Evolutionary conservation across 108 stramenopile species (phyloP), one percentile per base, ranked within the genome.

Genomic region (Stephanodiscus triporus): DNA sequence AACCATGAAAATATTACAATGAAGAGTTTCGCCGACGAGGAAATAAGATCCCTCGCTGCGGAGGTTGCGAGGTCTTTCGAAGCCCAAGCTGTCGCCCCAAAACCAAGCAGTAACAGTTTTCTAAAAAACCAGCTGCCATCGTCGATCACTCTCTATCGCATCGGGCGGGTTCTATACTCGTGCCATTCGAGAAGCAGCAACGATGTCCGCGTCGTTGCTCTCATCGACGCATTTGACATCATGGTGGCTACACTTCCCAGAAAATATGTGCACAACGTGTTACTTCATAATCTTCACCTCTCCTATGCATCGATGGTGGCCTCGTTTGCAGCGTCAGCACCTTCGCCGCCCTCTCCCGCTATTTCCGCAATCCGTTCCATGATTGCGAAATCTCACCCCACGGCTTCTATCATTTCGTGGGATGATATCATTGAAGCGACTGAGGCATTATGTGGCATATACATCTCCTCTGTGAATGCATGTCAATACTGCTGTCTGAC

Each of bases 401-500:
- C 45, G 42, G 37, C 6, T 19, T 62, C 24, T 6, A 37, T n/a
- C n/a, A n/a, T 7, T 43, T 68, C 78, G 16, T 55, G 24, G 42
- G 37, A 80, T 20, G 80, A 81, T 57, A 57, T 81, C 19, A 51
- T 75, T 4, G 68, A 74, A 40, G 80, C 70, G 19, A 69, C 77
- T 0, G 59, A 75, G 43, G 73, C 81, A 26, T 49, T 82, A 16
- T 82, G 81, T 51, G 81, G 81, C 8, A 74, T 82, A 4, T 82
- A 82, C 49, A 27, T 79, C 24, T 73, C 78, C 30, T 78, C 80
- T n/a, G 36, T 26, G 30, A 70, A 34, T 59, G 68, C 68, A 37
- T 74, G 80, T 37, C 27, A 51, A 53, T 60, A 30, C 51, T 79
- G 78, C 29, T 30, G 29, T 61, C 51, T 62, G 1, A 37, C 38